Evolutionary conservation across 2,329 filamentous ascomycete genomes (phyloP), one percentile per base, ranked within the genome.

Genomic region (Cladophialophora exuberans): DNA sequence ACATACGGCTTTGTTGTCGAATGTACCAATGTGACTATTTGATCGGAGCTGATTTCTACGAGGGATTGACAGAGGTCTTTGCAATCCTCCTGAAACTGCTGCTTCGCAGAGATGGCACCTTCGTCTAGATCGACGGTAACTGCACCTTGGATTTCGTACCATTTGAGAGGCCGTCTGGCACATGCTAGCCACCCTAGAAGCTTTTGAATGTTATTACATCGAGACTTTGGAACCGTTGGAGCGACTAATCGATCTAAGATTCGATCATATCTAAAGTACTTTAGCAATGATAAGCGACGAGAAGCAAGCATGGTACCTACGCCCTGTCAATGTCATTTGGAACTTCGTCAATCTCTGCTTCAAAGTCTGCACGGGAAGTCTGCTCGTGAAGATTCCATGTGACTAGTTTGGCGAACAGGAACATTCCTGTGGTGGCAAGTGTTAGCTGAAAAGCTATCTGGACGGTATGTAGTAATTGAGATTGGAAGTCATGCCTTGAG

Each of bases 141-240:
- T 6, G 70, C 67, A 4, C 70, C 69, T 39, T 76, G 67, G 5
- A 78, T 67, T 52, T 78, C 75, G 47, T 75, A 66, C 69, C 68
- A 71, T 49, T 71, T 71, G 0, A 79, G 62, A 0, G 73, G 66
- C 0, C 76, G 66, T 42, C 69, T 72, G 1, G 73, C 70, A 47
- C 72, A 72, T 3, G 68, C 68, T 10, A 78, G 64, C 73, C 72
- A 77, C 2, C 69, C 67, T 2, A 78, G 63, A 13, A 78, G 63
- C 11, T 57, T 63, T 52, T 64, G 64, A 5, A 31, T 18, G 9
- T 71, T 38, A 4, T 57, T 52, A 20, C 38, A 42, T 25, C 17
- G 13, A 6, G n/a, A 6, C 3, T 25, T 23, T 2, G 4, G 4
- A 25, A 25, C 20, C 5, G 20, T 1, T 20, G 30, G 2, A 58